These are phyloP conservation scores for Vitis hybrid DNA, from an alignment of 177 flowering plant genomes.

Conservation along the genomic window DNA sequence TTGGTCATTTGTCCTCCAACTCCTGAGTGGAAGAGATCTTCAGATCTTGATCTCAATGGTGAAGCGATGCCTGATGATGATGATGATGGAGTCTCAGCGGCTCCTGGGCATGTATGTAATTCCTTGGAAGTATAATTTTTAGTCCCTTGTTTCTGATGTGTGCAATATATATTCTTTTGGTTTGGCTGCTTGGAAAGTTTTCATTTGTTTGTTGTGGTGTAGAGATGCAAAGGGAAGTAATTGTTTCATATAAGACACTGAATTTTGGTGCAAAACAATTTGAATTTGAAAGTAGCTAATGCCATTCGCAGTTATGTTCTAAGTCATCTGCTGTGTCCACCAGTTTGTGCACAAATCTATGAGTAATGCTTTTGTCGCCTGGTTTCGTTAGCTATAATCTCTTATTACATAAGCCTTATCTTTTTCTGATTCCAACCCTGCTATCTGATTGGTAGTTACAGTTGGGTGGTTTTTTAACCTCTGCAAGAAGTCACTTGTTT, in stretches of 20 bases:
- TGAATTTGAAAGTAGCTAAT: neutral
- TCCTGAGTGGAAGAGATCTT: constrained; percentile 96
- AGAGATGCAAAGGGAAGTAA: neutral
- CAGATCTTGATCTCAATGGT: constrained; percentile 94
- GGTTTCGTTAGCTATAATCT: no score
- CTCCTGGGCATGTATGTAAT: constrained; percentile 52
- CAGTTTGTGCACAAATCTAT: no score
- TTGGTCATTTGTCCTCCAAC: constrained; percentile 71
- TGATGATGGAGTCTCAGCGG: constrained; percentile 68
- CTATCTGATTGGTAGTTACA: no score
- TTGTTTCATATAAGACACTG: neutral
- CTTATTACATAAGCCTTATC: no score
- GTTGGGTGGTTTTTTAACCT: no score
- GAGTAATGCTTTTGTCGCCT: no score
- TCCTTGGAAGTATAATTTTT: neutral
- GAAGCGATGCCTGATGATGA: constrained; percentile 89
- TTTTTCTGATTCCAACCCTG: no score
- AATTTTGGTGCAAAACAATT: neutral
- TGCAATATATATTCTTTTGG: no score
- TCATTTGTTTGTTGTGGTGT: neutral
- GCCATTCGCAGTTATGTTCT: neutral
- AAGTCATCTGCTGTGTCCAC: no score
- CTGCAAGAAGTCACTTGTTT: no score
- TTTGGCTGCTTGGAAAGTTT: neutral
- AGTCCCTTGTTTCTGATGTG: neutral